phyloP scores from a whole-genome alignment of 768 basidiomycete species.

The Tephrocybe rancida region DNA sequence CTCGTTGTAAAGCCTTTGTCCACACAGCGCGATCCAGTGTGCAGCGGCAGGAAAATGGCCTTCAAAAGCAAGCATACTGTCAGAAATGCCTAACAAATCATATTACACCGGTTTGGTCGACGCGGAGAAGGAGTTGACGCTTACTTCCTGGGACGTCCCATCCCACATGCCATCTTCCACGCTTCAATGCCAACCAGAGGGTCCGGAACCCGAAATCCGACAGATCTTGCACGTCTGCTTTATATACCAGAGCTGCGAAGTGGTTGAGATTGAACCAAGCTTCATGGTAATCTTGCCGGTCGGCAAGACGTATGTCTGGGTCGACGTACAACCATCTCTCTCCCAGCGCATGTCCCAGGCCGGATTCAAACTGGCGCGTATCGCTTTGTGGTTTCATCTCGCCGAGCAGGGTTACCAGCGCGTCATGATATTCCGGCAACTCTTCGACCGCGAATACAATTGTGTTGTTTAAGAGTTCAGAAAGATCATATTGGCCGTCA shows the following conservation, averaged over 20 bases:
- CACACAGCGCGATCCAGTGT: background rate
- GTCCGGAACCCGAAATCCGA: background rate
- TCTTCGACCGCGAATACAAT: background rate
- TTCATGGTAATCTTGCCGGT: background rate
- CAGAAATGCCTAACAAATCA: background rate
- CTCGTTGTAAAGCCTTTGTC: background rate
- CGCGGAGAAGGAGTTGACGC: background rate
- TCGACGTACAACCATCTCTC: constrained; percentile 4
- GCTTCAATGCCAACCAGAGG: background rate
- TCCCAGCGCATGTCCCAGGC: background rate
- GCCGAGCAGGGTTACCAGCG: background rate
- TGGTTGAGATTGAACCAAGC: background rate
- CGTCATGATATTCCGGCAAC: background rate
- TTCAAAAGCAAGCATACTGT: background rate
- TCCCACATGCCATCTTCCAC: background rate
- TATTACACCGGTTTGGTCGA: background rate
- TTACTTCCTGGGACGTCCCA: background rate
- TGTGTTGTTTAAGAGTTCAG: background rate
- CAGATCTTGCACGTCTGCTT: background rate
- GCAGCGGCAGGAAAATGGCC: constrained; percentile 1
- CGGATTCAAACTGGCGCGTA: background rate
- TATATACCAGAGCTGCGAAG: background rate
- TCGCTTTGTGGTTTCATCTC: background rate
- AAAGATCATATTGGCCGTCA: background rate
- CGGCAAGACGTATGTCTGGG: background rate